Evolutionary conservation across 306 rosid genomes (phyloP).

Genomic region (Argentina anserina): DNA sequence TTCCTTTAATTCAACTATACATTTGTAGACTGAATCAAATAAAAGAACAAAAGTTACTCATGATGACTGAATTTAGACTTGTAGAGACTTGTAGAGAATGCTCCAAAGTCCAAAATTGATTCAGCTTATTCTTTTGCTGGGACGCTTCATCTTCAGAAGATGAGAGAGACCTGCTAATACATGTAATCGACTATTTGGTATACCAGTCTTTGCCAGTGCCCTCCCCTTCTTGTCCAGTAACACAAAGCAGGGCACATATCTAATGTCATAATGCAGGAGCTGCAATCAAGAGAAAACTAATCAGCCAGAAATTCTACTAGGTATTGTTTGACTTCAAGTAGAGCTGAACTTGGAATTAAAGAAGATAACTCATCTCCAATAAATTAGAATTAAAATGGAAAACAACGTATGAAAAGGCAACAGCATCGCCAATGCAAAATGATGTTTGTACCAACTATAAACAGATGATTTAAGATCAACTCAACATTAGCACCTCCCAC

Average conservation of each 20-base stretch:
- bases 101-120: neutral
- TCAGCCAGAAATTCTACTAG: constrained; percentile 10
- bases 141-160: constrained; percentile 75
- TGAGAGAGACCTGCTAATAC: constrained; percentile 84
- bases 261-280: constrained; percentile 80
- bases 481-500: neutral
- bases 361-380: neutral
- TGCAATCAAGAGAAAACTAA: constrained; percentile 33
- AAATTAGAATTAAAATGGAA: neutral
- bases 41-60: neutral
- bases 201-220: constrained; percentile 77
- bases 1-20: no score
- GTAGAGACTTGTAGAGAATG: neutral
- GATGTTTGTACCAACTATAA: neutral
- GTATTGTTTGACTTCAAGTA: neutral
- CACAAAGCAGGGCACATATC: constrained; percentile 89
- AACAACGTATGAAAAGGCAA: neutral
- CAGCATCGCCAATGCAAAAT: neutral
- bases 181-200: constrained; percentile 79
- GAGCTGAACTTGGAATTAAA: neutral
- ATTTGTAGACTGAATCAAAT: no score
- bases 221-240: constrained; percentile 72
- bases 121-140: constrained; percentile 25
- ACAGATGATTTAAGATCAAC: neutral
- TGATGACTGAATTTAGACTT: neutral